phyloP scores from a whole-genome alignment of 768 basidiomycete genomes.

The Polyporus arcularius region DNA sequence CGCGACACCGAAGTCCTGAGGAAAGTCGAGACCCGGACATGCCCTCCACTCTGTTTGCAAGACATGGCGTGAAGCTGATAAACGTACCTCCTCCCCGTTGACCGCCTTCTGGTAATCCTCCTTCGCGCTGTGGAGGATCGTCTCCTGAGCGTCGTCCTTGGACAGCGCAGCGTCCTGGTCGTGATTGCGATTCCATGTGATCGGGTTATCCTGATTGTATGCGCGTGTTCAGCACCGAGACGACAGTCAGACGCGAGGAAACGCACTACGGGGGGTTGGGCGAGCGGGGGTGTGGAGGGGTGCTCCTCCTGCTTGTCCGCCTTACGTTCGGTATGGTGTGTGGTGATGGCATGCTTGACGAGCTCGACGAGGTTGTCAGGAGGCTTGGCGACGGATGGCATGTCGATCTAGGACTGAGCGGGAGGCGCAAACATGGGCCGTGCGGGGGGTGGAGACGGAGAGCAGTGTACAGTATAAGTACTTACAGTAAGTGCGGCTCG shows the following conservation, averaged over 20 bases:
- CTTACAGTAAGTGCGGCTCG: not conserved
- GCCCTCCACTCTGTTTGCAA: too few relatives aligned
- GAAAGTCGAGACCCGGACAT: too few relatives aligned
- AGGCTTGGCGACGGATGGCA: slow-evolving; percentile 27
- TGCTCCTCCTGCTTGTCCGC: slow-evolving; percentile 15
- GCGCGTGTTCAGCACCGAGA: not conserved
- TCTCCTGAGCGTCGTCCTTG: slow-evolving; percentile 3
- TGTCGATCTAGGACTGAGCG: slow-evolving; percentile 1
- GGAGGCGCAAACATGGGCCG: not conserved
- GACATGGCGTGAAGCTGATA: slow-evolving; percentile 1
- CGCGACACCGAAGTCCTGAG: too few relatives aligned
- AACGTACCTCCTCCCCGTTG: too few relatives aligned
- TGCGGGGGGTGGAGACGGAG: not conserved
- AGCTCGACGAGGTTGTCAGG: slow-evolving; percentile 20
- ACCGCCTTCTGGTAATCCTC: too few relatives aligned
- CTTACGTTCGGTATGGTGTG: not conserved
- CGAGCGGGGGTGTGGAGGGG: slow-evolving; percentile 20
- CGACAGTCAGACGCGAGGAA: not conserved
- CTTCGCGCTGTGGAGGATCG: too few relatives aligned
- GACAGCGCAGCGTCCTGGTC: not conserved
- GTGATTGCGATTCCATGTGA: not conserved
- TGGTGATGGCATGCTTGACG: slow-evolving; percentile 20
- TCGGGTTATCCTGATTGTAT: not conserved
- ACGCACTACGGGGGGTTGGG: slow-evolving; percentile 15
- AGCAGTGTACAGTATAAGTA: not conserved